phyloP scores from a whole-genome alignment of 495 filamentous ascomycete species.

The Xylaria nigripes region DNA sequence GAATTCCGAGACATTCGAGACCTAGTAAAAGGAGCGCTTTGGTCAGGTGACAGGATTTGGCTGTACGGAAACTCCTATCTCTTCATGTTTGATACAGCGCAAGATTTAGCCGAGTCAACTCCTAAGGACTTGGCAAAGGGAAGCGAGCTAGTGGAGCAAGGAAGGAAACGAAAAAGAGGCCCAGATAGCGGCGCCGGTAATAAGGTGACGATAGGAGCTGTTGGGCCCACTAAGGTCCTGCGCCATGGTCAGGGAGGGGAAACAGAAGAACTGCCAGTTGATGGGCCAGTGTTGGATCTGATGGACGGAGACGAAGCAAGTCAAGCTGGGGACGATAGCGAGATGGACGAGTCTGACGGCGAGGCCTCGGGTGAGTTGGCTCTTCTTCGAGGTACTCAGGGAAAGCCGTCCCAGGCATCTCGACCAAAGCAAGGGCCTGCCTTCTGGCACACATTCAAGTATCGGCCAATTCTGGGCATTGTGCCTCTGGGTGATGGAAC shows the following conservation, averaged over 20 bases:
- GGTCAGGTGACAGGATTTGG: slow-evolving; percentile 77
- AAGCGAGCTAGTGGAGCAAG: slow-evolving; percentile 37
- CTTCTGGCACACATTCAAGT: slow-evolving; percentile 83
- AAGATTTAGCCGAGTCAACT: slow-evolving; percentile 46
- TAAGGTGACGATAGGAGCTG: slow-evolving; percentile 48
- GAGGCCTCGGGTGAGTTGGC: slow-evolving; percentile 32
- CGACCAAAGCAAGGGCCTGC: slow-evolving; percentile 22
- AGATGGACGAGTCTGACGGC: slow-evolving; percentile 36
- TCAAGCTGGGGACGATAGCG: slow-evolving; percentile 29
- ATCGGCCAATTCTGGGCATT: slow-evolving; percentile 82
- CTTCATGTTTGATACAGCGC: slow-evolving; percentile 83
- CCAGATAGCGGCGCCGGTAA: slow-evolving; percentile 49
- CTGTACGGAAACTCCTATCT: slow-evolving; percentile 77
- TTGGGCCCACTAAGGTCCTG: slow-evolving; percentile 24
- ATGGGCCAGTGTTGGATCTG: slow-evolving; percentile 13
- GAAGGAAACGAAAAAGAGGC: slow-evolving; percentile 50
- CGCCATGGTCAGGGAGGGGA: slow-evolving; percentile 21
- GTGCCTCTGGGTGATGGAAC: slow-evolving; percentile 52
- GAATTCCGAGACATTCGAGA: slow-evolving; percentile 65
- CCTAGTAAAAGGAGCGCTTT: slow-evolving; percentile 72
- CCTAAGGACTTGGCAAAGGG: slow-evolving; percentile 27
- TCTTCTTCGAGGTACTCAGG: slow-evolving; percentile 26
- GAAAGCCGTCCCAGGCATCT: slow-evolving; percentile 12
- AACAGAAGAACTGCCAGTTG: slow-evolving; percentile 20
- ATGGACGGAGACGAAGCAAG: slow-evolving; percentile 34